Evolutionary conservation across 768 basidiomycete genomes (phyloP).

Genomic region (Crassisporium funariophilum): DNA sequence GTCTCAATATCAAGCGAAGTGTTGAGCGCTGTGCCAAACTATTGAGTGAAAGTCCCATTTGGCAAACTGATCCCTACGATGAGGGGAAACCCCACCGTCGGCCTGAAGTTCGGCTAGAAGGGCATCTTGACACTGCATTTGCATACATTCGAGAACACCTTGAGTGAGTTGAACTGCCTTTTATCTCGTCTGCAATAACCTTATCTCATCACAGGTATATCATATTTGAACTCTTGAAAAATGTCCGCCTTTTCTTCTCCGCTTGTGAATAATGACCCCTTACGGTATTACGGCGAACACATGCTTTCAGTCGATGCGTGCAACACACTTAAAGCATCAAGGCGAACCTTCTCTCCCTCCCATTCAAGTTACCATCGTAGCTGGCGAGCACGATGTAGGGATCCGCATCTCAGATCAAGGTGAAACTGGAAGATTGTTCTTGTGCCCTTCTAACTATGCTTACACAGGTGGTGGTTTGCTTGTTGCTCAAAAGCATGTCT

Average conservation of each 20-base stretch:
- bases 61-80: conserved; percentile 39
- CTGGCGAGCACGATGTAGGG: conserved; percentile 70
- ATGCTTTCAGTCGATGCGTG: conserved; percentile 63
- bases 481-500: conserved; percentile 47
- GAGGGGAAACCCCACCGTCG: conserved; percentile 33
- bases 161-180: conserved; percentile 53
- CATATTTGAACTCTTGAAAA: conserved; percentile 87
- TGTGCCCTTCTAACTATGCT: conserved; percentile 11
- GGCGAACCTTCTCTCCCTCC: conserved; percentile 50
- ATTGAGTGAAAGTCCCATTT: conserved; percentile 49
- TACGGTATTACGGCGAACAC: conserved; percentile 2
- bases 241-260: conserved; percentile 65
- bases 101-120: conserved; percentile 74
- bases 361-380: conserved; percentile 75
- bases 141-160: conserved; percentile 87
- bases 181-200: conserved; percentile 3
- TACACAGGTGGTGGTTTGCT: conserved; percentile 70
- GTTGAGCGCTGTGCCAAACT: conserved; percentile 69
- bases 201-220: conserved; percentile 59
- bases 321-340: conserved; percentile 57
- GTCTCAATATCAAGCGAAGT: conserved; percentile 66
- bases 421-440: conserved; percentile 21
- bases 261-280: background rate
- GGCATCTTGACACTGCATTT: conserved; percentile 69
- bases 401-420: conserved; percentile 94